phyloP scores from a whole-genome alignment of 2,329 filamentous ascomycete genomes.

The Mollisia scopiformis region DNA sequence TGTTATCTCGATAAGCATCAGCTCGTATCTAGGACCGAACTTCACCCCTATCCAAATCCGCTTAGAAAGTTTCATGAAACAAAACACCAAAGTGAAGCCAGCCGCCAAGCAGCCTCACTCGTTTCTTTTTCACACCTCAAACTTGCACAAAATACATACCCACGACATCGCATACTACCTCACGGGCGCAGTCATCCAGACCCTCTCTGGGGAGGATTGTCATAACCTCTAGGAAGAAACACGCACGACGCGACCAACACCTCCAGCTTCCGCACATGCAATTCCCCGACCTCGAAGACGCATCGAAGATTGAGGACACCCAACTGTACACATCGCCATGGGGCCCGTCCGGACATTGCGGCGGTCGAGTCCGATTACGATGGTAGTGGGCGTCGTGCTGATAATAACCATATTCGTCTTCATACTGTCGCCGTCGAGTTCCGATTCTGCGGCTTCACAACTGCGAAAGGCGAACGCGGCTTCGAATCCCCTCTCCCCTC shows the following conservation, averaged over 20 bases:
- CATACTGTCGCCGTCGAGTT: constrained; percentile 55
- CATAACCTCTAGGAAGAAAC: constrained; percentile 1
- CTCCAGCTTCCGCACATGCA: constrained; percentile 27
- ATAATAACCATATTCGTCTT: constrained; percentile 74
- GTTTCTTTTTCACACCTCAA: constrained; percentile 36
- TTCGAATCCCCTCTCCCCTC: constrained; percentile 72
- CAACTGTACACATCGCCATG: constrained; percentile 44
- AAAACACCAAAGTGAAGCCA: neutral
- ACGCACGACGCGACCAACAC: constrained; percentile 11
- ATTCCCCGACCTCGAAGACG: constrained; percentile 13
- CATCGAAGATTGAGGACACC: constrained; percentile 33
- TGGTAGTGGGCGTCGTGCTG: constrained; percentile 71
- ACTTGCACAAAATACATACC: constrained; percentile 4
- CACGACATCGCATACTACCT: constrained; percentile 37
- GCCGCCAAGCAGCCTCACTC: neutral
- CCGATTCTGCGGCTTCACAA: constrained; percentile 50
- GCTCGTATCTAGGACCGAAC: neutral
- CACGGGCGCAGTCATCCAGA: constrained; percentile 44
- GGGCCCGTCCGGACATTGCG: constrained; percentile 71
- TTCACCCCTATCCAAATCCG: constrained; percentile 2
- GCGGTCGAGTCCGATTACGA: constrained; percentile 77
- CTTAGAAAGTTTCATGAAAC: constrained; percentile 3
- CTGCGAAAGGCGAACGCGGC: constrained; percentile 59
- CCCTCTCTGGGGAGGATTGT: constrained; percentile 21
- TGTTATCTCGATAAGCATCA: neutral